phyloP scores from a whole-genome alignment of 208 protist genomes.

The Leishmania guyanensis region DNA sequence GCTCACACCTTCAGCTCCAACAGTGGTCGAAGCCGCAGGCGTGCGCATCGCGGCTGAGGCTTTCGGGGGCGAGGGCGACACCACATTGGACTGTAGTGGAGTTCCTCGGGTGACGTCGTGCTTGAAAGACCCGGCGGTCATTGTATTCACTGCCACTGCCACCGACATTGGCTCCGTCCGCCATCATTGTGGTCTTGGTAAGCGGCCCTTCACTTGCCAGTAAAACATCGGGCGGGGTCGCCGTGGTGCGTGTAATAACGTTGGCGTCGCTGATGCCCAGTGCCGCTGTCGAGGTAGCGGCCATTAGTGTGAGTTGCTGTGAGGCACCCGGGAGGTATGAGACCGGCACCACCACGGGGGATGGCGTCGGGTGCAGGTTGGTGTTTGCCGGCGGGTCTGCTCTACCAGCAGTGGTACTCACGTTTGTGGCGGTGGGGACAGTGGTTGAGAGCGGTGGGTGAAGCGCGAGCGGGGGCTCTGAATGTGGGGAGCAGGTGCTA shows the following conservation, averaged over 20 bases:
- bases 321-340: background rate
- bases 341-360: background rate
- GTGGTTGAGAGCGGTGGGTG: background rate
- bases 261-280: constrained; percentile 20
- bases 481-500: background rate
- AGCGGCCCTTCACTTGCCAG: background rate
- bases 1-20: background rate
- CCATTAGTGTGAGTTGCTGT: constrained; percentile 19
- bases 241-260: background rate
- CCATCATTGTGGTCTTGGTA: background rate
- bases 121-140: background rate
- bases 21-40: background rate
- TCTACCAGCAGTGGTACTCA: background rate
- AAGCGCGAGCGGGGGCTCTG: background rate
- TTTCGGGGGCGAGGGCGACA: background rate
- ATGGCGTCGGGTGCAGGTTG: background rate
- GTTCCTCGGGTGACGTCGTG: background rate
- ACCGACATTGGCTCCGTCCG: background rate
- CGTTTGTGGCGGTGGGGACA: background rate
- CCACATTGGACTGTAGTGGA: background rate
- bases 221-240: background rate
- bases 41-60: background rate
- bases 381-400: background rate
- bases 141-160: background rate
- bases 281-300: constrained; percentile 23